Conservation (phyloP, 1,284 basidiomycete species). For the Tilletia caries region DNA sequence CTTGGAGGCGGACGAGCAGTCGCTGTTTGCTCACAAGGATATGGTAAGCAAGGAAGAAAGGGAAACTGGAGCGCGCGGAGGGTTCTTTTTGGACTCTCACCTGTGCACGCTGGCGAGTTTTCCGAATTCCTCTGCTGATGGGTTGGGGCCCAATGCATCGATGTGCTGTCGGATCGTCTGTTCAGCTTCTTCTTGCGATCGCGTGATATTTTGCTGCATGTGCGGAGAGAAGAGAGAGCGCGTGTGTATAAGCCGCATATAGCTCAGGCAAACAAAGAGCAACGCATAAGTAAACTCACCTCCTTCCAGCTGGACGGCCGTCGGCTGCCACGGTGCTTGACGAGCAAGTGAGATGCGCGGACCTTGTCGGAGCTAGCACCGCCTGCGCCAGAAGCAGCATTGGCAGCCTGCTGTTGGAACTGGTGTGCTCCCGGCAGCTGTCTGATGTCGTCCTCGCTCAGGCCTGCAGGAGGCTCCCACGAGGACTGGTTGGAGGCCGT, state of each 20-base stretch:
- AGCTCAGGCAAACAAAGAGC: neutral
- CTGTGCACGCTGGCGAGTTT: conserved; percentile 40
- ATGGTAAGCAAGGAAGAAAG: neutral
- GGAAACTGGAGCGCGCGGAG: neutral
- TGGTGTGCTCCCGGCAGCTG: conserved; percentile 45
- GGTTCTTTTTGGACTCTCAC: conserved; percentile 27
- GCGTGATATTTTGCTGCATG: conserved; percentile 72
- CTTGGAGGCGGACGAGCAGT: conserved; percentile 48
- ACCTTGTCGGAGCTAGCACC: conserved; percentile 64
- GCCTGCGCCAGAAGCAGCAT: conserved; percentile 24
- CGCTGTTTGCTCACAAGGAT: conserved; percentile 25
- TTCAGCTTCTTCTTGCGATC: conserved; percentile 84
- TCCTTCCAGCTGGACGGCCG: conserved; percentile 64
- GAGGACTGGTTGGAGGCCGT: conserved; percentile 66
- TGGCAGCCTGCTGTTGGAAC: conserved; percentile 27
- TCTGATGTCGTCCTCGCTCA: conserved; percentile 57
- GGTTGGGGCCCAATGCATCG: conserved; percentile 34
- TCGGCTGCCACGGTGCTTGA: conserved; percentile 84
- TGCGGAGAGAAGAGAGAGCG: neutral
- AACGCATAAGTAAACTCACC: conserved; percentile 21
- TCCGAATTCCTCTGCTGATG: conserved; percentile 40
- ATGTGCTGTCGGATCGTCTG: conserved; percentile 61
- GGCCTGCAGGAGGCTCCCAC: conserved; percentile 75
- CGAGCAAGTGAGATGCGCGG: conserved; percentile 86
- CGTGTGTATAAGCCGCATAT: neutral